Conservation (phyloP, 1,284 basidiomycete genomes). For the Moesziomyces parantarcticus region DNA sequence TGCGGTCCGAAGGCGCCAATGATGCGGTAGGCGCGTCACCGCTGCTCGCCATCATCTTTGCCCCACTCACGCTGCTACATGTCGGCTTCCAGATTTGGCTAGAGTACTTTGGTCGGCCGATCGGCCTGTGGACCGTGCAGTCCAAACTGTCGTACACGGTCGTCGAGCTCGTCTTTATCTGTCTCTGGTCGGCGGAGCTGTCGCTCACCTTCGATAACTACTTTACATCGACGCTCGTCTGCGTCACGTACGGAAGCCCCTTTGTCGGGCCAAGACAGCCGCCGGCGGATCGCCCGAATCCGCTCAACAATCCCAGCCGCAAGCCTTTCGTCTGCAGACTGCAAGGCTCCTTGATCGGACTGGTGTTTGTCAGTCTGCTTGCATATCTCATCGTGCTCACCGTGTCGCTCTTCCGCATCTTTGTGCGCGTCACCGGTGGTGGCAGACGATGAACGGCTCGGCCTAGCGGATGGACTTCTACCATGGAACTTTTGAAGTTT, state of each 20-base stretch:
- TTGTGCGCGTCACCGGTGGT: constrained; percentile 48
- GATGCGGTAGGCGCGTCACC: constrained; percentile 84
- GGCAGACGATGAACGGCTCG: constrained; percentile 8
- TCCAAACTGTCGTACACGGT: constrained; percentile 64
- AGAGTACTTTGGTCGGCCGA: constrained; percentile 88
- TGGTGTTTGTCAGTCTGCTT: constrained; percentile 71
- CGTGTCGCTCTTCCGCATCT: constrained; percentile 63
- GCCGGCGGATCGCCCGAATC: constrained; percentile 53
- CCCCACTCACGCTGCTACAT: constrained; percentile 83
- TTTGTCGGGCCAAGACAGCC: constrained; percentile 73
- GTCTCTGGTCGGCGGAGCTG: constrained; percentile 88
- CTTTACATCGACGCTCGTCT: constrained; percentile 85
- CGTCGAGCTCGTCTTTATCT: constrained; percentile 80
- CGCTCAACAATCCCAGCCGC: constrained; percentile 51
- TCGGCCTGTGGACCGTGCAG: constrained; percentile 80
- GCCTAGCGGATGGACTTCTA: background rate
- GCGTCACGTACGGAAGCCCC: constrained; percentile 67
- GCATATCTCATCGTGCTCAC: constrained; percentile 63
- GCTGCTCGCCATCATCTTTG: constrained; percentile 85
- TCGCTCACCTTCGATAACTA: constrained; percentile 89
- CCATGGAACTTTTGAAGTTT: background rate
- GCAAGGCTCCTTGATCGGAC: constrained; percentile 67
- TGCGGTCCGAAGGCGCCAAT: constrained; percentile 72
- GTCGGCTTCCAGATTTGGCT: constrained; percentile 73
- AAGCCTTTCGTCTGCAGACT: constrained; percentile 74